Percentiles rank a stretch among this genome's conserved stretches.
phyloP scores from a whole-genome alignment of 2,329 filamentous ascomycete species.

The Fusarium sp. region DNA sequence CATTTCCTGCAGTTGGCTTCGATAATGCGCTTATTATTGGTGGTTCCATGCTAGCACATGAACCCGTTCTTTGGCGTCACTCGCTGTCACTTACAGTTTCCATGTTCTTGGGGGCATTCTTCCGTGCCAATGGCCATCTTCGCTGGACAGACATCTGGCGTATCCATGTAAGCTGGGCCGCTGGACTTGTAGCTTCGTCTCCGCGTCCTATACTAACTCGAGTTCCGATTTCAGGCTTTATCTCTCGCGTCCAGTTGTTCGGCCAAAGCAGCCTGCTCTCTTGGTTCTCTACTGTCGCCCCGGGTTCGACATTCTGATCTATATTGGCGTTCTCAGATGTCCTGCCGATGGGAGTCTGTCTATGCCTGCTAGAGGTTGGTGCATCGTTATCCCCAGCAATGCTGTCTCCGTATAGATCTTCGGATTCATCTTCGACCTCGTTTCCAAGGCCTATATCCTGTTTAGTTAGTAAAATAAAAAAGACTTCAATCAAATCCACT shows the following conservation, averaged over 20 bases:
- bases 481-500: not conserved
- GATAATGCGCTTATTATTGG: too few species aligned
- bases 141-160: not conserved
- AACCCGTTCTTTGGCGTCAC: not conserved
- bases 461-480: not conserved
- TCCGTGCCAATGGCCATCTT: not conserved
- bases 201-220: too few species aligned
- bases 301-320: not conserved
- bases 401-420: not conserved
- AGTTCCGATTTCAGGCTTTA: not conserved
- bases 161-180: not conserved
- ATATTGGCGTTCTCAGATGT: not conserved
- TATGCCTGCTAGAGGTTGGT: not conserved
- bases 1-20: too few species aligned
- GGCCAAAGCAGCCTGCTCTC: too few species aligned
- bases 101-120: not conserved
- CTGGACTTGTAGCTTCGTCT: too few species aligned
- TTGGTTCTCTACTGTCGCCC: not conserved
- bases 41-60: too few species aligned
- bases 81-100: not conserved
- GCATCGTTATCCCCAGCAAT: not conserved
- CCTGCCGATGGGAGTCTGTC: not conserved
- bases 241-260: not conserved
- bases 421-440: not conserved
- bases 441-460: not conserved